Conservation (phyloP, 2,329 filamentous ascomycete species). For the Albophoma yamanashiensis region DNA sequence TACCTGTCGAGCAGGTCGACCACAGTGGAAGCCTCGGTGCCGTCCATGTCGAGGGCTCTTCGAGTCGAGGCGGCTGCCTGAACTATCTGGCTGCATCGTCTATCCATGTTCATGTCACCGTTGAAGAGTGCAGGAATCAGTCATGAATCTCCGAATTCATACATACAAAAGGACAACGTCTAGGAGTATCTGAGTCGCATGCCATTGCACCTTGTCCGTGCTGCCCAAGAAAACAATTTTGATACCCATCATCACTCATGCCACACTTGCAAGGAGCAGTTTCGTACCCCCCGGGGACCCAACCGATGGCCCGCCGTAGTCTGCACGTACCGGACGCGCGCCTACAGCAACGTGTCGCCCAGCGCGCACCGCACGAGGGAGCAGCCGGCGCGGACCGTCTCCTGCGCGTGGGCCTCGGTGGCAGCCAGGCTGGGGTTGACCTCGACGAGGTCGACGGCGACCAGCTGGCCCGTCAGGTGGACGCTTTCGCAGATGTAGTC, state of each 20-base stretch:
- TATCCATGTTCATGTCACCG: background rate
- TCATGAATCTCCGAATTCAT: background rate
- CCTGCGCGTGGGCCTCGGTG: conserved; percentile 56
- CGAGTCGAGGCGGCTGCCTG: background rate
- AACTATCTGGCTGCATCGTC: background rate
- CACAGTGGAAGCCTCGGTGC: background rate
- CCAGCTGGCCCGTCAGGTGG: conserved; percentile 66
- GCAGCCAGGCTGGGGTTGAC: conserved; percentile 65
- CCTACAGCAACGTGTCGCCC: conserved; percentile 75
- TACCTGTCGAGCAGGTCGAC: background rate
- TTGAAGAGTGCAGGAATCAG: background rate
- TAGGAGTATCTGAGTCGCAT: background rate
- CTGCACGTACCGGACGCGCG: background rate
- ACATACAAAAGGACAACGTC: background rate
- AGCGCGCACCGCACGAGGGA: conserved; percentile 85
- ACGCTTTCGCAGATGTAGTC: conserved; percentile 92
- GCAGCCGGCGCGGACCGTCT: conserved; percentile 85
- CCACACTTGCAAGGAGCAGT: background rate
- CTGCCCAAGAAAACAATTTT: background rate
- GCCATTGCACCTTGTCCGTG: background rate
- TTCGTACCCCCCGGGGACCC: background rate
- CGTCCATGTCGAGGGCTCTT: background rate
- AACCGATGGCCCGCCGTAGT: background rate
- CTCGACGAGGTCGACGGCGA: conserved; percentile 75
- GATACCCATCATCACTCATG: background rate